Evolutionary conservation across 805 yeast genomes (phyloP).

Genomic region (Candida krabiensis): DNA sequence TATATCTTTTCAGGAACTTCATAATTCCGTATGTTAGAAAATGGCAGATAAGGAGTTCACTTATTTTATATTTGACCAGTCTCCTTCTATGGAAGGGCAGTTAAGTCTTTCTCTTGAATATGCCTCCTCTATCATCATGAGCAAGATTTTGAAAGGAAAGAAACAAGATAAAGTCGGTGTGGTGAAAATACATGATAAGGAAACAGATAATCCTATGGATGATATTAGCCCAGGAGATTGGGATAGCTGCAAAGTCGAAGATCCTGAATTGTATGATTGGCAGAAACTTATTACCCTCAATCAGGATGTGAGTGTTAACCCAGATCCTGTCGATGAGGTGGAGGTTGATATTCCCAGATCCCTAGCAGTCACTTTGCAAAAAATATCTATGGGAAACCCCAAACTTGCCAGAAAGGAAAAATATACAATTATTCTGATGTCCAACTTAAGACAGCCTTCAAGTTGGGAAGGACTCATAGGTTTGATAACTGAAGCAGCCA

Average conservation of each 20-base stretch:
- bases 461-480: conserved; percentile 21
- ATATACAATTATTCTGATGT: conserved; percentile 18
- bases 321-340: conserved; percentile 12
- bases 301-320: conserved; percentile 15
- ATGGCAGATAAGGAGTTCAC: conserved; percentile 26
- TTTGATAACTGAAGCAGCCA: conserved; percentile 14
- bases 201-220: conserved; percentile 27
- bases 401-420: conserved; percentile 12
- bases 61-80: conserved; percentile 49
- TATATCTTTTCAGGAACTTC: too few relatives aligned
- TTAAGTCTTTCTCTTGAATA: conserved; percentile 40
- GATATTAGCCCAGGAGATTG: conserved; percentile 21
- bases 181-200: conserved; percentile 24
- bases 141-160: conserved; percentile 27
- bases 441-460: conserved; percentile 16
- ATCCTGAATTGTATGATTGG: conserved; percentile 21
- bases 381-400: conserved; percentile 15
- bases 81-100: conserved; percentile 43
- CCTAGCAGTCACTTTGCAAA: conserved; percentile 26
- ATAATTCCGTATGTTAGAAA: too few relatives aligned
- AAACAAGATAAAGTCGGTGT: conserved; percentile 27
- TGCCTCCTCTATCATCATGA: conserved; percentile 39
- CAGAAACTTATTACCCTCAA: conserved; percentile 12
- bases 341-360: conserved; percentile 32
- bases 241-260: conserved; percentile 20